These are phyloP conservation scores for Puccinia horiana DNA, from an alignment of 1,284 basidiomycete genomes.

Conservation along the genomic window DNA sequence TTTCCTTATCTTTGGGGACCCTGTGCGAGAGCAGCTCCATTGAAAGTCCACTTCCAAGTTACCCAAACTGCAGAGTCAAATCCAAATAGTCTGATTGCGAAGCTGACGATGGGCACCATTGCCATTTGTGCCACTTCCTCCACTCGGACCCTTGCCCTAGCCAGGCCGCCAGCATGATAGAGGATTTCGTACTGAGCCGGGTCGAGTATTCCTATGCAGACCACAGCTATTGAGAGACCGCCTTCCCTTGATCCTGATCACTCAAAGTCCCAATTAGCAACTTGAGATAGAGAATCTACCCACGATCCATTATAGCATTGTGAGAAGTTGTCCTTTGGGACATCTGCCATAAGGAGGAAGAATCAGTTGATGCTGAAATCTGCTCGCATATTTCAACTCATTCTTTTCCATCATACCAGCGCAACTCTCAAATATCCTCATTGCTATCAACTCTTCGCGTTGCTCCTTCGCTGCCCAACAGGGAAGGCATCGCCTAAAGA, in stretches of 20 bases:
- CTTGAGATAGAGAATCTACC: background rate
- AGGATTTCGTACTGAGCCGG: background rate
- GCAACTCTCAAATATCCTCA: background rate
- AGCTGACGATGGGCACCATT: background rate
- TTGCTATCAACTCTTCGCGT: background rate
- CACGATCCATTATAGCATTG: no score
- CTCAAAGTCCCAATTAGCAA: no score
- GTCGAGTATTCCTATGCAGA: background rate
- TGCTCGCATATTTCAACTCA: background rate
- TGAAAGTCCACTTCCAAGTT: no score
- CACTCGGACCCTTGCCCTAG: no score
- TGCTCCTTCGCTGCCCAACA: background rate
- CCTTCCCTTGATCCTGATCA: background rate
- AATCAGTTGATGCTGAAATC: background rate
- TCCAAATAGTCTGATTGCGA: background rate
- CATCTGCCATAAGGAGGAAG: no score
- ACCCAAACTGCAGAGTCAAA: no score
- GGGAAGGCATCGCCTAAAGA: background rate
- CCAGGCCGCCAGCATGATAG: no score
- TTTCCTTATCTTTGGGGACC: no score
- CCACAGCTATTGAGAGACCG: background rate
- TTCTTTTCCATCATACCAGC: background rate
- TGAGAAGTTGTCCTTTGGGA: background rate
- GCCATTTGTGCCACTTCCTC: background rate
- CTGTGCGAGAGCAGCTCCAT: no score